These are phyloP conservation scores for Edaphochlamys debaryana DNA, from an alignment of 139 green algal genomes.

Conservation along the genomic window DNA sequence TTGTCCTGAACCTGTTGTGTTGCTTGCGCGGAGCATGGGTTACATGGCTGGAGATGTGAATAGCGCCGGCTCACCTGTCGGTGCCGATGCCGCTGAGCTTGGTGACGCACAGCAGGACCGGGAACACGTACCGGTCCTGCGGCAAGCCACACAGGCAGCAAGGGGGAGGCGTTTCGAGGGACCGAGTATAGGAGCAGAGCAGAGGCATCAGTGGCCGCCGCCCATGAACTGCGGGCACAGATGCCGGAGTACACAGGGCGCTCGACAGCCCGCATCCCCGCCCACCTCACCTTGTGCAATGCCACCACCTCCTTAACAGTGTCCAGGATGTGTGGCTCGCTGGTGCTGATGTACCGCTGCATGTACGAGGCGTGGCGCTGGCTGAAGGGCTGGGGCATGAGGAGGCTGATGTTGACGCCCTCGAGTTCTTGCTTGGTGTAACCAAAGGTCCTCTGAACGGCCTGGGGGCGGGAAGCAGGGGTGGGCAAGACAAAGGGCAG, in stretches of 20 bases:
- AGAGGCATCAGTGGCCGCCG: too few species aligned
- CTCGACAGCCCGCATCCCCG: too few species aligned
- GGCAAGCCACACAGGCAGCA: not conserved
- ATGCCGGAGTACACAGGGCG: too few species aligned
- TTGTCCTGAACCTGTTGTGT: too few species aligned
- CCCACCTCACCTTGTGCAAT: too few species aligned
- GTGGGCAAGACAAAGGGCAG: not conserved
- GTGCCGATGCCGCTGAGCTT: constrained; percentile 27
- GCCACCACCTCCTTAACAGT: constrained; percentile 45
- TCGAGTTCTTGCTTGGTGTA: constrained; percentile 50
- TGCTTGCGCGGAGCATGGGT: too few species aligned
- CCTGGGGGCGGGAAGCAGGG: not conserved
- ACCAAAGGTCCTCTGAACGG: constrained; percentile 35
- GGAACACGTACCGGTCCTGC: constrained; percentile 45
- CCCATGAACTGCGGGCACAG: too few species aligned
- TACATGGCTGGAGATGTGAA: too few species aligned
- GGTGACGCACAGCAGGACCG: constrained; percentile 27
- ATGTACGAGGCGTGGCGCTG: constrained; percentile 42
- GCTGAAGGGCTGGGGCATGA: constrained; percentile 50
- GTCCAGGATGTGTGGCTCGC: constrained; percentile 57
- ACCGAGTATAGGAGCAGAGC: not conserved
- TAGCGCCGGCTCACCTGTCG: too few species aligned
- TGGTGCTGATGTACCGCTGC: constrained; percentile 31
- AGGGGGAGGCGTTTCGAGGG: not conserved
- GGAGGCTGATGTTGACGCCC: constrained; percentile 36